phyloP scores from a whole-genome alignment of 305 asterid genomes.

The Andrographis paniculata region DNA sequence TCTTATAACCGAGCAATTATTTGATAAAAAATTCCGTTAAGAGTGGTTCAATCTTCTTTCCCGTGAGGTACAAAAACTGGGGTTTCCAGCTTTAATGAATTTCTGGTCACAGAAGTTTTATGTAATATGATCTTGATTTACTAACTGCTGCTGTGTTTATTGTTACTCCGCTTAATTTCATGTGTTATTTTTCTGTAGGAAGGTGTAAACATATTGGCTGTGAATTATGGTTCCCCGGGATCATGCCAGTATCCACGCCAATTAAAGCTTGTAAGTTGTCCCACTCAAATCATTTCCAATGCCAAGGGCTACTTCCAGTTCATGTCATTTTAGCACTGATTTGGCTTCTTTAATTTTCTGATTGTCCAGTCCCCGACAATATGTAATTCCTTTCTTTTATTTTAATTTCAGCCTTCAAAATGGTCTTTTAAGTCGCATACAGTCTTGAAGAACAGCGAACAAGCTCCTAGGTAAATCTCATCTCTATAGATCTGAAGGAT shows the following conservation, averaged over 20 bases:
- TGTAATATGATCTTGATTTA: background rate
- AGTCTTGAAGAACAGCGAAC: constrained; percentile 67
- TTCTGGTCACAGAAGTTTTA: too few relatives aligned
- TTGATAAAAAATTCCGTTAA: too few relatives aligned
- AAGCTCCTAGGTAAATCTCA: constrained; percentile 63
- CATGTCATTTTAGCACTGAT: constrained; percentile 2
- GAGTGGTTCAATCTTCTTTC: too few relatives aligned
- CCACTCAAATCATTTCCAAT: background rate
- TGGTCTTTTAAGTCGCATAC: constrained; percentile 91
- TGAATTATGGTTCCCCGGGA: constrained; percentile 88
- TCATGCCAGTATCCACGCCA: constrained; percentile 79
- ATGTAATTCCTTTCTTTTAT: constrained; percentile 9
- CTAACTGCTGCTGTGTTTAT: background rate
- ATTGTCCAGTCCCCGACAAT: background rate
- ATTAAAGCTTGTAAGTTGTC: constrained; percentile 54
- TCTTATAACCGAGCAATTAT: too few relatives aligned
- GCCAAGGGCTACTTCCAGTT: background rate
- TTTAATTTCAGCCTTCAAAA: constrained; percentile 77
- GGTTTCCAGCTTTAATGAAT: too few relatives aligned
- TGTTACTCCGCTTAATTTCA: background rate
- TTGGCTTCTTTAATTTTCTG: constrained; percentile 4
- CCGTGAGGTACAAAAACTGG: too few relatives aligned
- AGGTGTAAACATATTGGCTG: constrained; percentile 77
- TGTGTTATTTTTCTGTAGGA: constrained; percentile 43
- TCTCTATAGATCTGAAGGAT: background rate